phyloP scores from a whole-genome alignment of 345 rosid genomes.

The Citrus inodora region DNA sequence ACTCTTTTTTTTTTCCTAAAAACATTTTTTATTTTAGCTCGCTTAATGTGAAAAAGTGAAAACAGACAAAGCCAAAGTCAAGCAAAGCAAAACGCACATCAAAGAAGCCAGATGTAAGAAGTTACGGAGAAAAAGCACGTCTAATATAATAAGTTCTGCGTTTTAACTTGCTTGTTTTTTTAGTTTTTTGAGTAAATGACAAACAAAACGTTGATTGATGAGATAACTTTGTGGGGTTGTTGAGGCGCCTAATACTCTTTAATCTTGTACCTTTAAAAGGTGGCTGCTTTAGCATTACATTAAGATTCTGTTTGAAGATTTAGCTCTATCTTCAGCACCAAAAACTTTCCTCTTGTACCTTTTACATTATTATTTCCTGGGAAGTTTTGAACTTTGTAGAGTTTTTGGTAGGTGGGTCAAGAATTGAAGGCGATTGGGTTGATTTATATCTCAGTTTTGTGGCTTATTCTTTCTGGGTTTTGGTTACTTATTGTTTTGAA shows the following conservation, averaged over 20 bases:
- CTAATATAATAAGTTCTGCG: neutral
- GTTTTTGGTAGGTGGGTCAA: slow-evolving; percentile 4
- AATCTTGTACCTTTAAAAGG: neutral
- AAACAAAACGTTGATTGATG: neutral
- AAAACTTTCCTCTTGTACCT: neutral
- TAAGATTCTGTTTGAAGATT: neutral
- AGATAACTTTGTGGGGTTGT: slow-evolving; percentile 10
- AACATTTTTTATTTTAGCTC: neutral
- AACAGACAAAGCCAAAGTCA: neutral
- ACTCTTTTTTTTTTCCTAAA: no score
- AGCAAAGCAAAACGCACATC: neutral
- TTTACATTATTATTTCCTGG: neutral
- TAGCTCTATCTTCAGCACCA: neutral
- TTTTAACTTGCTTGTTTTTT: neutral
- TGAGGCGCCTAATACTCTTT: neutral
- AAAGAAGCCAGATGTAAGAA: neutral
- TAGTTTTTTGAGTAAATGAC: neutral
- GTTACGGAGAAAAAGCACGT: neutral
- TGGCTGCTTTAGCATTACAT: neutral
- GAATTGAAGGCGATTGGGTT: neutral
- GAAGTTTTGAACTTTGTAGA: neutral
- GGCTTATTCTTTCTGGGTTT: slow-evolving; percentile 9
- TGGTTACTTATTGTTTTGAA: neutral
- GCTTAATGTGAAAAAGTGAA: neutral
- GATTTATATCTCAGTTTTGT: neutral